Base-by-base conservation (phyloP, 1,284 basidiomycete genomes). In the Fomitopsis betulina region DNA sequence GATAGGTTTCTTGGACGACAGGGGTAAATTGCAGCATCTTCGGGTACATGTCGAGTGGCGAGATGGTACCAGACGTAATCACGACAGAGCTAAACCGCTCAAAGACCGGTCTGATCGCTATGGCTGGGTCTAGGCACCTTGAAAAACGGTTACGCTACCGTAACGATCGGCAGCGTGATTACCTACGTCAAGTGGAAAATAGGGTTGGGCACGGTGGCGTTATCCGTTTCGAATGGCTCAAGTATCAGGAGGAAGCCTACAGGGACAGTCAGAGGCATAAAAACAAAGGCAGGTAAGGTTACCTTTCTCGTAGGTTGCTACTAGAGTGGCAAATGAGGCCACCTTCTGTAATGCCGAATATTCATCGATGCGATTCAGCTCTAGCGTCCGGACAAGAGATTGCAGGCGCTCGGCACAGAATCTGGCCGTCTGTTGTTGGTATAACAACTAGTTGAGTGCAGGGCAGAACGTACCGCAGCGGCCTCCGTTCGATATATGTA, bases 1-100 rank as follows among this genome's bases (percentile, higher is more conserved):
- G 85, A 75, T 99, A 99, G 3, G 92, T 93, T 73, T 98, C 96
- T 76, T 97, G 93, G 10, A 98, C 93, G 23, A 97, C 94, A 2
- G 97, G 96, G 33, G 94, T 94, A 72, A 99, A 99, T 67, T 96
- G 94, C 45, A 99, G 82, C 91, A 99, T 99, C 76, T 99, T 99
- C 23, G 97, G 97, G 73, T 99, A 97, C 97, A 99, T 99, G 76
- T 99, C 97, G 58, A 99, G 77, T 5, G 97, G 97, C 7, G 95
- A 98, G 67, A 99, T 96, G 33, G 97, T 99, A 67, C 97, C 97
- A 13, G 94, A 98, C 0, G 97, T 99, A 73, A 99, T 99, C 66
- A 99, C 94, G 47, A 99, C 97, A 63, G 92, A 96, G 72, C 93
- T 96, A 73, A 99, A 99, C 47, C 96, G 89, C 70, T 99, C 97